Evolutionary conservation across 1,139 yeast genomes (phyloP).

Genomic region (Yamadazyma epiphylla): DNA sequence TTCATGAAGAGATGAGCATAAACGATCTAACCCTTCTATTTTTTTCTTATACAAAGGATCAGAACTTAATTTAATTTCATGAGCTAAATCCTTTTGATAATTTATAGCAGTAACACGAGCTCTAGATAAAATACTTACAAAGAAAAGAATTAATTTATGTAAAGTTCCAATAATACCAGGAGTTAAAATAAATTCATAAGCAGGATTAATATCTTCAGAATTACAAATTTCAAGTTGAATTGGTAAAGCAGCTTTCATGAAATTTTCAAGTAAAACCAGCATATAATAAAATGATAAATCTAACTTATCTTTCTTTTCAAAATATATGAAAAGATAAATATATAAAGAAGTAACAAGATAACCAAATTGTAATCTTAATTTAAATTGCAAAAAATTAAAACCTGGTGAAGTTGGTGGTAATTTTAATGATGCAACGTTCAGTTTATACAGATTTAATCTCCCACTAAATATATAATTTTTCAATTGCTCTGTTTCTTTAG

Average conservation of each 20-base stretch:
- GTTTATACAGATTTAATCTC: not conserved
- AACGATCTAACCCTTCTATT: slow-evolving; percentile 5
- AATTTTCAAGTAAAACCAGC: slow-evolving; percentile 23
- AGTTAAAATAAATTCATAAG: slow-evolving; percentile 32
- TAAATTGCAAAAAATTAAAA: slow-evolving; percentile 8
- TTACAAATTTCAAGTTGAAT: slow-evolving; percentile 19
- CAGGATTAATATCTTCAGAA: slow-evolving; percentile 20
- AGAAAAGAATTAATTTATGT: slow-evolving; percentile 27
- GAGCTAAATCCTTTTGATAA: slow-evolving; percentile 5
- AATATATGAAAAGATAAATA: slow-evolving; percentile 28
- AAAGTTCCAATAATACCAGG: slow-evolving; percentile 30
- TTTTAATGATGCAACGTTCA: no score
- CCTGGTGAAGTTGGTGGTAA: not conserved
- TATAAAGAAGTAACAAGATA: slow-evolving; percentile 25
- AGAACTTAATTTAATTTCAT: slow-evolving; percentile 3
- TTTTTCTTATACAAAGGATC: slow-evolving; percentile 6
- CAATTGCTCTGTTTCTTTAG: not conserved
- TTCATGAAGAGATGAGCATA: slow-evolving; percentile 8
- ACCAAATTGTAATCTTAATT: slow-evolving; percentile 28
- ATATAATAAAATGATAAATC: slow-evolving; percentile 30
- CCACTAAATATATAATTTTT: no score
- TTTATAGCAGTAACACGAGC: slow-evolving; percentile 7
- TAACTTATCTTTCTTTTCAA: slow-evolving; percentile 22
- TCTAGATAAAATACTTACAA: slow-evolving; percentile 16
- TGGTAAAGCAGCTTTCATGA: slow-evolving; percentile 28